These are phyloP conservation scores for Trapa incisa DNA, from an alignment of 345 rosid genomes.

Conservation along the genomic window DNA sequence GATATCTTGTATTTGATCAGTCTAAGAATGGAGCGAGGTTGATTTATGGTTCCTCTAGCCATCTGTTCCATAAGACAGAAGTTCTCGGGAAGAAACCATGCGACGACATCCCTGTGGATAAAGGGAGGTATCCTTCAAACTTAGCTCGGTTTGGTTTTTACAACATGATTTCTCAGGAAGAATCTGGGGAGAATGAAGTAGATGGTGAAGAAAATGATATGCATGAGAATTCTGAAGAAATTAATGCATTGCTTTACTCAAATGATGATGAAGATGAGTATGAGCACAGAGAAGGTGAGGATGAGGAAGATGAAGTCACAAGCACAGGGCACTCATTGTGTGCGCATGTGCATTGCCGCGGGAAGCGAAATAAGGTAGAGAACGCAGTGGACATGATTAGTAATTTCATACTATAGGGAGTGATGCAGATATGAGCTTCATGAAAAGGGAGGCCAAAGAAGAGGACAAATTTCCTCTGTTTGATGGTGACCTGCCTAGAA, in stretches of 20 bases:
- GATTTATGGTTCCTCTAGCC: constrained; percentile 29
- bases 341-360: constrained; percentile 28
- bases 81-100: constrained; percentile 7
- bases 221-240: constrained; percentile 73
- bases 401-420: constrained; percentile 25
- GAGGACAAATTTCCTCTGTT: constrained; percentile 14
- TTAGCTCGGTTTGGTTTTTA: constrained; percentile 11
- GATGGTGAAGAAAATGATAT: constrained; percentile 41
- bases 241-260: constrained; percentile 65
- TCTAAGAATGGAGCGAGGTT: constrained; percentile 54
- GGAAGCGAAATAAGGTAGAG: constrained; percentile 16
- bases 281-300: constrained; percentile 14
- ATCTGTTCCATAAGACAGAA: constrained; percentile 9
- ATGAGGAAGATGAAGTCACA: constrained; percentile 45
- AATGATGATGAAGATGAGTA: constrained; percentile 44
- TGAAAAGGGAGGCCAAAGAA: constrained; percentile 5
- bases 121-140: constrained; percentile 9
- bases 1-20: constrained; percentile 61
- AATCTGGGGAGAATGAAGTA: constrained; percentile 15
- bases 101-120: constrained; percentile 11
- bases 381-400: constrained; percentile 32
- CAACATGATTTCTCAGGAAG: constrained; percentile 13
- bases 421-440: constrained; percentile 52
- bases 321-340: constrained; percentile 74
- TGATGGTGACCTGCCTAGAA: constrained; percentile 24